A percentile compares a stretch with the other conserved stretches of the same genome.
Conservation (phyloP, 805 yeast genomes). For the Candida awuae region DNA sequence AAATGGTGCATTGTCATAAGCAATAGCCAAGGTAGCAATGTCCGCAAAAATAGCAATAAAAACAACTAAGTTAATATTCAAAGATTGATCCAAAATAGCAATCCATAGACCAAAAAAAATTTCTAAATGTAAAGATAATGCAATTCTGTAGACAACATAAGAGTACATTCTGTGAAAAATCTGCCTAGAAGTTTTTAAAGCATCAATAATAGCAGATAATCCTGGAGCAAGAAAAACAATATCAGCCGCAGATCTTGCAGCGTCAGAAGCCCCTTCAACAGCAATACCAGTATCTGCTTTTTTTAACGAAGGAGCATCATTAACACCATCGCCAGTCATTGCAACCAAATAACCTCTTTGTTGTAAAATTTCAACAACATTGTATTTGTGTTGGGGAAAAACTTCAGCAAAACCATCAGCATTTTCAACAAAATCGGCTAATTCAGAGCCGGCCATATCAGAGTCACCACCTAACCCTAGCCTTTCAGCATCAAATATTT, state of each 20-base stretch:
- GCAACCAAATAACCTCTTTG: conserved; percentile 93
- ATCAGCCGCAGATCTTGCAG: conserved; percentile 93
- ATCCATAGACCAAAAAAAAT: conserved; percentile 91
- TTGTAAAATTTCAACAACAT: conserved; percentile 89
- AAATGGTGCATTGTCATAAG: conserved; percentile 76
- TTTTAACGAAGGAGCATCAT: conserved; percentile 93
- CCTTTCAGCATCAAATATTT: conserved; percentile 93
- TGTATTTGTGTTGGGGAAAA: conserved; percentile 94
- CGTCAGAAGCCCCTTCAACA: conserved; percentile 94
- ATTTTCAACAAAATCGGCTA: conserved; percentile 91
- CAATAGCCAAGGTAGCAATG: conserved; percentile 93
- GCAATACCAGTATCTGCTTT: conserved; percentile 94
- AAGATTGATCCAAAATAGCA: conserved; percentile 77
- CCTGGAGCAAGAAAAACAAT: conserved; percentile 92
- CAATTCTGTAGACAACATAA: conserved; percentile 93
- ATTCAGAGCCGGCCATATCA: conserved; percentile 93
- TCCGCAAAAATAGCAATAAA: conserved; percentile 95
- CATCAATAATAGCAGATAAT: conserved; percentile 87
- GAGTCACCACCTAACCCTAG: conserved; percentile 87
- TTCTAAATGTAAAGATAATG: conserved; percentile 87
- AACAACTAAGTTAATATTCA: conserved; percentile 82
- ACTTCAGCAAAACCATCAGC: conserved; percentile 98
- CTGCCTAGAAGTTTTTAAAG: conserved; percentile 87
- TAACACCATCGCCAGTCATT: conserved; percentile 98
- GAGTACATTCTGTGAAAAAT: conserved; percentile 98